Evolutionary conservation across 345 rosid genomes (phyloP), one percentile per base, ranked within the genome.

Genomic region (Raphanus raphanistrum): DNA sequence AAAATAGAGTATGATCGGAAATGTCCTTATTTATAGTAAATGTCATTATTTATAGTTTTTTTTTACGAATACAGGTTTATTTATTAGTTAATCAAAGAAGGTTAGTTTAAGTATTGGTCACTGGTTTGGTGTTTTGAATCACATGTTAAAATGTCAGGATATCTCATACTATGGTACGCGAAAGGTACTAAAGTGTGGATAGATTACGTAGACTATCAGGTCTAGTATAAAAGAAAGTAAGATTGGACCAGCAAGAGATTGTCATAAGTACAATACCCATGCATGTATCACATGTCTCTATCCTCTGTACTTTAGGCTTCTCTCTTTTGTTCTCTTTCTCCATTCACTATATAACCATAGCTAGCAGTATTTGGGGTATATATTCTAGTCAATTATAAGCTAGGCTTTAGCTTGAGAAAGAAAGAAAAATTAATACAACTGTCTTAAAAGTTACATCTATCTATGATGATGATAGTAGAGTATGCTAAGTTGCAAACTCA

Each of bases 231-330:
- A 6, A 45, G 1, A 16, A 3, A 7, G 7, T 3, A 76, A 32
- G 63, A 66, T 13, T 78, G 73, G 73, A 78, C 77, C 73, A 78
- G 81, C 41, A 65, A 25, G 32, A 57, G 52, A 41, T 71, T 77
- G 38, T 61, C 9, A 13, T 5, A 52, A 52, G 58, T 52, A 52
- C 58, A 52, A 15, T 52, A 58, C 55, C 38, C 29, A 41, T 31
- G 12, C 15, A 58, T 71, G 72, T 57, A 36, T 71, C 72, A 65
- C 60, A 58, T 38, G 55, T 58, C 81, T 71, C 26, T 65, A 41
- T 71, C 60, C 32, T 21, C 72, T 78, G 32, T 66, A 38, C 71
- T 70, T 11, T 66, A 43, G 25, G 41, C 66, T 75, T 55, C 60
- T 66, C 72, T 60, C 38, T 45, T 68, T 78, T 62, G 81, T 66